Percentiles rank a stretch among this genome's conserved stretches.
phyloP scores from a whole-genome alignment of 2,329 filamentous ascomycete genomes.

The Aspergillus neoniger region DNA sequence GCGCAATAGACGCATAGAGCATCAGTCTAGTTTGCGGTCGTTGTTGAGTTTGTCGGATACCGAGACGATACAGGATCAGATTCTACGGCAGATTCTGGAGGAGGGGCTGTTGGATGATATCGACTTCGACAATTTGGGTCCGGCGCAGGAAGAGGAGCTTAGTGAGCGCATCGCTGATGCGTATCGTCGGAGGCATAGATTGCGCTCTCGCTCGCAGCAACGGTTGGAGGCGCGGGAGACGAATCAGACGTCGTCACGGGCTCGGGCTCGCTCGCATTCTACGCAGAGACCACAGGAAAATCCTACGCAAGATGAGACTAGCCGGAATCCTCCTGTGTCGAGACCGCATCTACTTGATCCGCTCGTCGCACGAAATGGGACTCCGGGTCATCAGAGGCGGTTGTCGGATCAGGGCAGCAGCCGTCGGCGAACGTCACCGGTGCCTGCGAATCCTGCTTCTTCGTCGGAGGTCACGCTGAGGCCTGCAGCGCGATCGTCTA shows the following conservation, averaged over 20 bases:
- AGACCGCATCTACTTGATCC: constrained; percentile 39
- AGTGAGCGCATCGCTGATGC: constrained; percentile 88
- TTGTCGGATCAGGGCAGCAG: constrained; percentile 38
- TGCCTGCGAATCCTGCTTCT: constrained; percentile 34
- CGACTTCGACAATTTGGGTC: constrained; percentile 82
- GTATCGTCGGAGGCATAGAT: constrained; percentile 71
- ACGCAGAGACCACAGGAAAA: constrained; percentile 26
- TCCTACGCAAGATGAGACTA: constrained; percentile 20
- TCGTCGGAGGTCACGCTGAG: constrained; percentile 37
- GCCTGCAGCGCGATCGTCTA: constrained; percentile 37
- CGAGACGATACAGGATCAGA: constrained; percentile 80
- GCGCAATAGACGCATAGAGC: constrained; percentile 68
- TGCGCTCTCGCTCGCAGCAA: constrained; percentile 43
- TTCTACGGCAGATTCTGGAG: constrained; percentile 83
- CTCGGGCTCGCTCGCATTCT: constrained; percentile 36
- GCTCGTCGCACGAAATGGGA: constrained; percentile 23
- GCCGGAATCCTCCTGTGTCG: constrained; percentile 31
- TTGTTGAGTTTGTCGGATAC: constrained; percentile 78
- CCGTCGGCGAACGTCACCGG: constrained; percentile 38
- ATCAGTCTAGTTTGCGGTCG: constrained; percentile 85
- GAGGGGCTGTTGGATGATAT: constrained; percentile 86
- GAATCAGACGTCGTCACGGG: constrained; percentile 32
- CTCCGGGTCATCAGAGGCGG: constrained; percentile 35
- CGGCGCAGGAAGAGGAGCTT: constrained; percentile 82
- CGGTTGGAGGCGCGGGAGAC: constrained; percentile 38